Conservation (phyloP, 2,329 filamentous ascomycete genomes). For the Fusarium illudens region DNA sequence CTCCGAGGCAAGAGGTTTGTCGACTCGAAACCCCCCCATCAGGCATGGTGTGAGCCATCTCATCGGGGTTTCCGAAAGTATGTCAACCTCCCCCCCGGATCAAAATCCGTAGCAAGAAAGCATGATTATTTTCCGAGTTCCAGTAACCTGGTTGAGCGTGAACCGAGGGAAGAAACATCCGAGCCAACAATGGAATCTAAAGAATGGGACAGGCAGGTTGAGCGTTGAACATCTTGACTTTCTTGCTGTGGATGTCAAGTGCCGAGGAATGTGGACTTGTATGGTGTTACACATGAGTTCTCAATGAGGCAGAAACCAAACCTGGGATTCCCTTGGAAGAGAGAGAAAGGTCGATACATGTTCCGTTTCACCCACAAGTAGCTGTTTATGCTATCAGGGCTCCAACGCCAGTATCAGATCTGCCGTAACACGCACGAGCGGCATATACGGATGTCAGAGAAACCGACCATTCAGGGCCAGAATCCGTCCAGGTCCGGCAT, state of each 20-base stretch:
- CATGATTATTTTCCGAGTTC: neutral
- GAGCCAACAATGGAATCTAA: neutral
- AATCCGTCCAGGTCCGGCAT: neutral
- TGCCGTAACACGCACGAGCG: neutral
- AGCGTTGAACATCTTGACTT: neutral
- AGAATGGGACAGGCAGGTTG: neutral
- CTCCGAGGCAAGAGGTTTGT: neutral
- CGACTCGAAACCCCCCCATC: neutral
- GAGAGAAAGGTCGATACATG: neutral
- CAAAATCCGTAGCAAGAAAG: neutral
- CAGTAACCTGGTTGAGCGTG: neutral
- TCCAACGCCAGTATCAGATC: neutral
- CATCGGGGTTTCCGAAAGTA: neutral
- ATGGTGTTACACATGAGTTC: neutral
- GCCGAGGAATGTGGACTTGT: neutral
- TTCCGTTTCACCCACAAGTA: neutral
- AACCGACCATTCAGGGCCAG: neutral
- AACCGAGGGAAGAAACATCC: neutral
- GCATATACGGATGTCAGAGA: neutral
- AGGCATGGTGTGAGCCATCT: neutral
- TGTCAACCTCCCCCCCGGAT: neutral
- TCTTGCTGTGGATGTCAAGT: neutral
- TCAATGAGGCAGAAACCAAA: neutral
- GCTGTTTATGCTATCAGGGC: neutral
- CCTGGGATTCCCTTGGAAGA: constrained; percentile 5